Evolutionary conservation across 768 basidiomycete genomes (phyloP).

Genomic region (Pleurotus tuber-regium): DNA sequence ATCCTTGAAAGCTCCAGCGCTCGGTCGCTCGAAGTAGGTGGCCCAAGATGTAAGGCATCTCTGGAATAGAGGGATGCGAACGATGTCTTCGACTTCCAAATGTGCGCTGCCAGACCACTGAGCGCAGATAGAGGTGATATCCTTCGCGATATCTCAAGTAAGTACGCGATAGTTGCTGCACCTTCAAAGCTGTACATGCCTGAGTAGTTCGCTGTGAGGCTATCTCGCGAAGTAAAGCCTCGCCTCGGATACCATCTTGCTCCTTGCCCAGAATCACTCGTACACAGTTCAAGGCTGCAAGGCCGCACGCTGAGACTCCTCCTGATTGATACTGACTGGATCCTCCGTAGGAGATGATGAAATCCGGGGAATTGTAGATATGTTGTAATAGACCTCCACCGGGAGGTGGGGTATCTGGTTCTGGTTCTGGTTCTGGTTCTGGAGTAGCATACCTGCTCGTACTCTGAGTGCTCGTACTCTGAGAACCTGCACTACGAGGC

Average conservation of each 20-base stretch:
- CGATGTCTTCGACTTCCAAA: slow-evolving; percentile 9
- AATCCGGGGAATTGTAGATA: slow-evolving; percentile 1
- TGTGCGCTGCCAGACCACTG: slow-evolving; percentile 11
- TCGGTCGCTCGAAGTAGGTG: slow-evolving; percentile 4
- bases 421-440: neutral
- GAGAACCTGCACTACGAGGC: neutral
- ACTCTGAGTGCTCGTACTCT: neutral
- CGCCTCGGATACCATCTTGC: slow-evolving; percentile 24
- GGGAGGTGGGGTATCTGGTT: neutral
- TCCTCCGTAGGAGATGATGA: slow-evolving; percentile 2
- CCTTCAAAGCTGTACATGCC: slow-evolving; percentile 23
- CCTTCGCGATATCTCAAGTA: neutral
- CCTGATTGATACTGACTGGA: slow-evolving; percentile 5
- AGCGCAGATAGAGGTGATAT: slow-evolving; percentile 13
- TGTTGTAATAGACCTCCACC: neutral
- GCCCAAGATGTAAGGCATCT: neutral
- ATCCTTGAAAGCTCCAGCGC: slow-evolving; percentile 2
- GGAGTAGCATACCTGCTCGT: neutral
- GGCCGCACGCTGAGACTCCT: slow-evolving; percentile 47
- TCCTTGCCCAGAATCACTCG: slow-evolving; percentile 43
- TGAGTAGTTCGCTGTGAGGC: slow-evolving; percentile 31
- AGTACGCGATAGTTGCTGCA: neutral
- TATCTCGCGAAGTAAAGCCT: slow-evolving; percentile 30
- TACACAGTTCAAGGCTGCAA: slow-evolving; percentile 66
- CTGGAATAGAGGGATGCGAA: slow-evolving; percentile 3